A percentile compares a stretch with the other conserved stretches of the same genome.
These are phyloP conservation scores for Aspergillus sp. DNA, from an alignment of 2,329 filamentous ascomycete species.

Conservation along the genomic window DNA sequence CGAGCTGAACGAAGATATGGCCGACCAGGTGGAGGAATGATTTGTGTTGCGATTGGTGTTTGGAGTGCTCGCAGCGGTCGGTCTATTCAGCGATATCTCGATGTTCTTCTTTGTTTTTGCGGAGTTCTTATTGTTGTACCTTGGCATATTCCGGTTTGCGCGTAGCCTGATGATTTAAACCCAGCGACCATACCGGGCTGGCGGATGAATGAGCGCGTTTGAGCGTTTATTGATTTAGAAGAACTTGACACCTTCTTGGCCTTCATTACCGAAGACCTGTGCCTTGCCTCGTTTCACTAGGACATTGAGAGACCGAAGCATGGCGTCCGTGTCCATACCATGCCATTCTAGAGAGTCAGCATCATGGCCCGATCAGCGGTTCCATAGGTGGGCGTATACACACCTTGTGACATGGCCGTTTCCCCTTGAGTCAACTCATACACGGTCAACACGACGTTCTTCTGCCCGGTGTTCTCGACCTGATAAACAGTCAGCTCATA, in stretches of 20 bases:
- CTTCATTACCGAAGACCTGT: conserved; percentile 87
- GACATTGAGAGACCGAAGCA: conserved; percentile 74
- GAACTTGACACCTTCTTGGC: conserved; percentile 92
- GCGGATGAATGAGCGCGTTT: conserved; percentile 1
- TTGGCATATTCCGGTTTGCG: not conserved
- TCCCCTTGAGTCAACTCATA: conserved; percentile 93
- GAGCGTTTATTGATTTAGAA: conserved; percentile 57
- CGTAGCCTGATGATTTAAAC: not conserved
- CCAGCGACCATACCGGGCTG: not conserved
- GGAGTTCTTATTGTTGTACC: conserved; percentile 1
- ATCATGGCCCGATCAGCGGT: not conserved
- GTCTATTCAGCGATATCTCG: not conserved
- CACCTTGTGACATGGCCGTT: conserved; percentile 66
- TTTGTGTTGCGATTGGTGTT: not conserved
- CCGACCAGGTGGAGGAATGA: conserved; percentile 20
- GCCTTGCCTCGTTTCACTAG: conserved; percentile 88
- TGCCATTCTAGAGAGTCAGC: conserved; percentile 63
- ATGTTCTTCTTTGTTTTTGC: not conserved
- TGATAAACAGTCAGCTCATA: conserved; percentile 14
- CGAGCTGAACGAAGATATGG: conserved; percentile 36
- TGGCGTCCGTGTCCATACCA: conserved; percentile 79
- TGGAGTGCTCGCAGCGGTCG: not conserved
- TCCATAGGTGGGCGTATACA: conserved; percentile 17
- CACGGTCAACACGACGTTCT: conserved; percentile 81
- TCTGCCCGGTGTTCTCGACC: conserved; percentile 82